Evolutionary conservation across 1,284 basidiomycete genomes (phyloP).

Genomic region (Athelia psychrophila): DNA sequence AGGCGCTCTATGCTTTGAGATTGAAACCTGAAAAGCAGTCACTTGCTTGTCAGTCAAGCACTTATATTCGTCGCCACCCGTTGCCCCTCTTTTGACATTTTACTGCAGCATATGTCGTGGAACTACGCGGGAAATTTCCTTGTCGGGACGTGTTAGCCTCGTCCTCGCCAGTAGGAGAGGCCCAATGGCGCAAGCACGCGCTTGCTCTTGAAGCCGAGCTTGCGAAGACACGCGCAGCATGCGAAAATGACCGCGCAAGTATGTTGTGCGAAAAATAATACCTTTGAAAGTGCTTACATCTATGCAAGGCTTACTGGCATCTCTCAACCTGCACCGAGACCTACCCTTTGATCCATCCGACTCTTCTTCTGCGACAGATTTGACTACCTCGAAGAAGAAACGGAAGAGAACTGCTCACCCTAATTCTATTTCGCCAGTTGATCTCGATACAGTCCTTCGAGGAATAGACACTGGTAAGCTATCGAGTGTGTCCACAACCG

Average conservation of each 20-base stretch:
- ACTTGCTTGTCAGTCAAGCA: conserved; percentile 30
- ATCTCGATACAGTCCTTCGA: background rate
- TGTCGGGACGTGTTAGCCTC: conserved; percentile 21
- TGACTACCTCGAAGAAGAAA: background rate
- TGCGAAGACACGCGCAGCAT: conserved; percentile 31
- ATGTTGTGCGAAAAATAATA: conserved; percentile 12
- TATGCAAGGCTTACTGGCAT: background rate
- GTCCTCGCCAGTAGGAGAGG: conserved; percentile 12
- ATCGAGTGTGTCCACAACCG: no score
- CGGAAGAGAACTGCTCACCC: background rate
- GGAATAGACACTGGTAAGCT: background rate
- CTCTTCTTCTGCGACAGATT: background rate
- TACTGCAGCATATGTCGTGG: conserved; percentile 40
- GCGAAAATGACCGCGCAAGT: conserved; percentile 43
- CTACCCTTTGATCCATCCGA: background rate
- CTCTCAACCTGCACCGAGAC: conserved; percentile 4
- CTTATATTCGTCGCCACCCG: background rate
- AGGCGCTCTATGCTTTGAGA: conserved; percentile 41
- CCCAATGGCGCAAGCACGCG: conserved; percentile 42
- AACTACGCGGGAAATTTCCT: conserved; percentile 37
- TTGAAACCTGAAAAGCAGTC: conserved; percentile 39
- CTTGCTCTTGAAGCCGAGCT: conserved; percentile 43
- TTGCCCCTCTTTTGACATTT: background rate
- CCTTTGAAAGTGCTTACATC: background rate
- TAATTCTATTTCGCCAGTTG: background rate